These are phyloP conservation scores for Ustilago esculenta DNA, from an alignment of 1,284 basidiomycete species.

Conservation along the genomic window DNA sequence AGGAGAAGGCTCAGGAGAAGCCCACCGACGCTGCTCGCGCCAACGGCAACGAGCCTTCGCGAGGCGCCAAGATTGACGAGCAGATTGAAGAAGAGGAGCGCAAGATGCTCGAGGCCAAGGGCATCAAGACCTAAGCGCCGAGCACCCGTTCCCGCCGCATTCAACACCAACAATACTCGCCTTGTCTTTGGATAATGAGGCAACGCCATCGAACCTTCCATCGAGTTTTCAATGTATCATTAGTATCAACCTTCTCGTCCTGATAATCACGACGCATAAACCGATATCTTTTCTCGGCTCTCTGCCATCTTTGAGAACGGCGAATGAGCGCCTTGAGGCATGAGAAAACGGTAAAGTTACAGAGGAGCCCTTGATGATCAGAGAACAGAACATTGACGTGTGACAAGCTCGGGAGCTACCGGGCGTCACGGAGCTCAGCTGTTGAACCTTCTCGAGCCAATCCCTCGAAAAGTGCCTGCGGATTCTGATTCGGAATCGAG, in stretches of 20 bases:
- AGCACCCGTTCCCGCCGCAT: background rate
- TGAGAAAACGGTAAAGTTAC: no score
- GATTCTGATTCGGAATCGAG: constrained; percentile 20
- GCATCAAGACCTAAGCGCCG: constrained; percentile 38
- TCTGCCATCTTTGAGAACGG: no score
- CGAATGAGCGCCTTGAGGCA: no score
- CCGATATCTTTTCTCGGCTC: no score
- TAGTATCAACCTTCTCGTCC: background rate
- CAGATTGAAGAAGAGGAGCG: constrained; percentile 70
- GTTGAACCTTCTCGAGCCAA: constrained; percentile 4
- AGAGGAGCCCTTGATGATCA: no score
- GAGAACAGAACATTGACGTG: no score
- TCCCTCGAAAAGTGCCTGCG: background rate
- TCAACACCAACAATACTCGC: background rate
- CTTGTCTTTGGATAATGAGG: no score
- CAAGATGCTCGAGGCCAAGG: constrained; percentile 65
- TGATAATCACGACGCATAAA: constrained; percentile 4
- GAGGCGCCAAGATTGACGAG: constrained; percentile 74
- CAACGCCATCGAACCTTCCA: no score
- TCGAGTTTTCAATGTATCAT: constrained; percentile 10
- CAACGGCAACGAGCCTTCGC: constrained; percentile 74
- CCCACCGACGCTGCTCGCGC: constrained; percentile 44
- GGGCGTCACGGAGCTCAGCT: background rate
- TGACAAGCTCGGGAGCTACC: background rate
- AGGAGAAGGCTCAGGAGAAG: constrained; percentile 38